These are phyloP conservation scores for Fraxinus excelsior DNA, from an alignment of 257 asterid genomes.

Conservation along the genomic window DNA sequence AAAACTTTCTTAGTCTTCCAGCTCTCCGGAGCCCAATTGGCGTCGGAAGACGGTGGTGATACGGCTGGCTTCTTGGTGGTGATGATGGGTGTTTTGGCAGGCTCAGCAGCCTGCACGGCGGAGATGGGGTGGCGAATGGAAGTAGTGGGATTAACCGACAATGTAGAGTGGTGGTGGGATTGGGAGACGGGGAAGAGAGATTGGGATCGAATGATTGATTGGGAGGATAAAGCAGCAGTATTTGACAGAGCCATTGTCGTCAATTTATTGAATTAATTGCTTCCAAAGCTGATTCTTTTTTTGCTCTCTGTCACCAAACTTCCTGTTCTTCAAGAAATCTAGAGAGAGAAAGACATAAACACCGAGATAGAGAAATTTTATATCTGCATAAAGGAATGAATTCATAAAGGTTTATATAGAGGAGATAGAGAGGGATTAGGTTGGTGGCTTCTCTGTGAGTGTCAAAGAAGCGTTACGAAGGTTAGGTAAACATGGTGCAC, in stretches of 20 bases:
- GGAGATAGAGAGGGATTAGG: not conserved
- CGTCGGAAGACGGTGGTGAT: slow-evolving; percentile 27
- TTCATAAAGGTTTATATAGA: slow-evolving; percentile 31
- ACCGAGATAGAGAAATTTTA: slow-evolving; percentile 20
- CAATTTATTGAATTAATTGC: not conserved
- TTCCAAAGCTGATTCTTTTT: not conserved
- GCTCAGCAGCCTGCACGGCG: slow-evolving; percentile 77
- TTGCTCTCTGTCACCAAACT: not conserved
- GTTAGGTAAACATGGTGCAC: not conserved
- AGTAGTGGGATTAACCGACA: slow-evolving; percentile 31
- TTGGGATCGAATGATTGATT: slow-evolving; percentile 45
- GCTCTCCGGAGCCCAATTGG: slow-evolving; percentile 54
- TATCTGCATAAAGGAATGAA: not conserved
- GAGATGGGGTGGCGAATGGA: slow-evolving; percentile 51
- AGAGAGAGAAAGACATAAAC: not conserved
- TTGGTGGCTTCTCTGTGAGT: not conserved
- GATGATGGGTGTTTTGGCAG: slow-evolving; percentile 50
- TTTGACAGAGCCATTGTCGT: slow-evolving; percentile 53
- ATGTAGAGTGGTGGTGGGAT: slow-evolving; percentile 22
- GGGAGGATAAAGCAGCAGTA: slow-evolving; percentile 53
- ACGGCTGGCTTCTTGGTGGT: slow-evolving; percentile 25
- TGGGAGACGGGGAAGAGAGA: slow-evolving; percentile 31
- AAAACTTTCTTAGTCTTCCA: slow-evolving; percentile 77
- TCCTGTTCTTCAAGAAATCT: not conserved
- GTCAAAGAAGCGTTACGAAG: not conserved